Conservation (phyloP, 345 rosid species). For the Melastoma malabathricum region DNA sequence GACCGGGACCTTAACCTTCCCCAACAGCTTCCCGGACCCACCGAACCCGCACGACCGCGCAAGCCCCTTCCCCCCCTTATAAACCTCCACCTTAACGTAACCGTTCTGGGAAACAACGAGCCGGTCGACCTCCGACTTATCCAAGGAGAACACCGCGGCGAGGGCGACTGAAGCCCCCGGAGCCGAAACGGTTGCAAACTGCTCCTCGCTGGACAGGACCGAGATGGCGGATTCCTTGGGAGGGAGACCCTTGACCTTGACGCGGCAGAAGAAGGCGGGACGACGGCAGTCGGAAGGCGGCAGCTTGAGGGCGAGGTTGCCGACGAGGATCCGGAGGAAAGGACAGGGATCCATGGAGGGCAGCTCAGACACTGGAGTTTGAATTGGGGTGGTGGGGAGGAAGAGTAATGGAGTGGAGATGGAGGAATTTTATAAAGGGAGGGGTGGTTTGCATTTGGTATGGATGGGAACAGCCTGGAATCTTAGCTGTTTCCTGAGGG, state of each 20-base stretch:
- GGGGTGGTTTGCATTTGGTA: too few relatives aligned
- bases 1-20: constrained; percentile 35
- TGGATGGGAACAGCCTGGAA: too few relatives aligned
- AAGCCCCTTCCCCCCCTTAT: constrained; percentile 24
- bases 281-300: constrained; percentile 16
- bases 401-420: too few relatives aligned
- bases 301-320: constrained; percentile 56
- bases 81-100: constrained; percentile 33
- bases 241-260: constrained; percentile 45
- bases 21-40: constrained; percentile 42
- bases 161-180: constrained; percentile 18
- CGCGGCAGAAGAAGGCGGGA: constrained; percentile 41
- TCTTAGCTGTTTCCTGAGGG: too few relatives aligned
- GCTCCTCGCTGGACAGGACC: constrained; percentile 5
- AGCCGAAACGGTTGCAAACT: not conserved
- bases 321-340: constrained; percentile 64
- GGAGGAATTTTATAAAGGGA: too few relatives aligned
- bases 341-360: constrained; percentile 91
- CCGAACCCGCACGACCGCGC: constrained; percentile 21
- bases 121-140: constrained; percentile 35
- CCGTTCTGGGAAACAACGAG: constrained; percentile 1
- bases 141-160: constrained; percentile 56
- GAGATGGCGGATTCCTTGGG: constrained; percentile 32
- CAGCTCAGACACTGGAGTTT: not conserved
- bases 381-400: not conserved